Conservation (phyloP, 2,329 filamentous ascomycete genomes). For the Incumbomyces lentus region DNA sequence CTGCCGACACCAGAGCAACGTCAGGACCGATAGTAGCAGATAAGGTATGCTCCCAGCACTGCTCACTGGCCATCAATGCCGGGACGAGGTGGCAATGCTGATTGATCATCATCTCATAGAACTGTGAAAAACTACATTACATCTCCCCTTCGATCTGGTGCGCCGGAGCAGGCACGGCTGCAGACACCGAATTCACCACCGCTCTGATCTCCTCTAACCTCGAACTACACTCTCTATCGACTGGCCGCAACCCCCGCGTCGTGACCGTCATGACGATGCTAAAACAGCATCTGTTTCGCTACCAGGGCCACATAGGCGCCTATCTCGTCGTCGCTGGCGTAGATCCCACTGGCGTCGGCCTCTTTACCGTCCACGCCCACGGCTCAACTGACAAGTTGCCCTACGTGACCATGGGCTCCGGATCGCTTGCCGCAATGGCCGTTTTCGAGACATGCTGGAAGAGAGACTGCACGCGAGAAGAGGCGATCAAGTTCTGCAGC, state of each 20-base stretch:
- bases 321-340: slow-evolving; percentile 96
- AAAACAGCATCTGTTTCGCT: slow-evolving; percentile 97
- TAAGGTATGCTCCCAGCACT: slow-evolving; percentile 49
- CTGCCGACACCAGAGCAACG: slow-evolving; percentile 94
- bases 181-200: slow-evolving; percentile 98
- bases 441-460: slow-evolving; percentile 98
- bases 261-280: slow-evolving; percentile 99
- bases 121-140: slow-evolving; percentile 99
- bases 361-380: slow-evolving; percentile 98
- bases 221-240: slow-evolving; percentile 92
- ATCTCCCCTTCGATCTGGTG: slow-evolving; percentile 99
- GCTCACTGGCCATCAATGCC: background rate
- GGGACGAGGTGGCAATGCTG: too few species aligned
- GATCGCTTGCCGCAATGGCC: slow-evolving; percentile 91
- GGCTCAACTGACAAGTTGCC: slow-evolving; percentile 97
- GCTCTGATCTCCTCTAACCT: slow-evolving; percentile 97
- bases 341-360: slow-evolving; percentile 85
- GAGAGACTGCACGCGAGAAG: slow-evolving; percentile 61
- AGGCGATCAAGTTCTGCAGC: slow-evolving; percentile 69
- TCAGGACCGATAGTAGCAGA: slow-evolving; percentile 97
- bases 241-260: slow-evolving; percentile 90
- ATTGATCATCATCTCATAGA: slow-evolving; percentile 39
- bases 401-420: slow-evolving; percentile 98
- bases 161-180: slow-evolving; percentile 91
- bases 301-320: slow-evolving; percentile 95